Conservation (phyloP, 192 early-diverging fungal species). For the Linderina pennispora region DNA sequence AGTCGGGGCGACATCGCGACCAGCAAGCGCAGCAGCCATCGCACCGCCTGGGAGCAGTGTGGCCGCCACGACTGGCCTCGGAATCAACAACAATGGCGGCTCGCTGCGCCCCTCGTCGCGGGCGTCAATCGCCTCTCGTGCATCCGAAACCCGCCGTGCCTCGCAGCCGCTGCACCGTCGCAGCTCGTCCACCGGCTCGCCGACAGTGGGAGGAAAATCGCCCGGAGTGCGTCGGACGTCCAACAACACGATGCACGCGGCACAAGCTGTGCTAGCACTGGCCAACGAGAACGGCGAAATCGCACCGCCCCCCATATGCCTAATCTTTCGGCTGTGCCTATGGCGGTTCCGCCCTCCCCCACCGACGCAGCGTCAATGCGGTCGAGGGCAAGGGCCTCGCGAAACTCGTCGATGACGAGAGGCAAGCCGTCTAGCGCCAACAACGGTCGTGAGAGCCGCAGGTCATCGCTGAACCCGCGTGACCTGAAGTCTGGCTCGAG, state of each 20-base stretch:
- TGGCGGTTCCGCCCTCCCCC: conserved; percentile 7
- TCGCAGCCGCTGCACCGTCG: conserved; percentile 16
- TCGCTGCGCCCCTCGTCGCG: conserved; percentile 34
- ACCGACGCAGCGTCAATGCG: conserved; percentile 15
- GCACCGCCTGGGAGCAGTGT: conserved; percentile 7
- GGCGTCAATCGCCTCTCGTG: conserved; percentile 24
- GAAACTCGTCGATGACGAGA: conserved; percentile 2
- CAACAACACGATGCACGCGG: no score
- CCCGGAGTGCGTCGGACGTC: no score
- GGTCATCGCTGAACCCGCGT: conserved; percentile 19
- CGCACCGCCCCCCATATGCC: conserved; percentile 10
- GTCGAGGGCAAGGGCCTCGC: conserved; percentile 10
- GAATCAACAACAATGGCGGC: not conserved
- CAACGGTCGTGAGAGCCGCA: conserved; percentile 9
- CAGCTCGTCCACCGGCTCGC: conserved; percentile 40
- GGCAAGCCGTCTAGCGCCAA: not conserved
- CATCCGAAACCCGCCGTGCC: conserved; percentile 8
- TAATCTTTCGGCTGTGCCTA: not conserved
- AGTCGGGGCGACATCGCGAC: conserved; percentile 10
- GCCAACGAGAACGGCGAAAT: conserved; percentile 17
- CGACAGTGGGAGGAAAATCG: conserved; percentile 11
- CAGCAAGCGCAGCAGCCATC: conserved; percentile 26
- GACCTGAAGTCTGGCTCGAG: conserved; percentile 7
- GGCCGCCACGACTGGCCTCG: not conserved
- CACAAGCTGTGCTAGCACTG: no score